Base-by-base conservation (phyloP, 495 filamentous ascomycete genomes). In the Cladorrhinum samala region DNA sequence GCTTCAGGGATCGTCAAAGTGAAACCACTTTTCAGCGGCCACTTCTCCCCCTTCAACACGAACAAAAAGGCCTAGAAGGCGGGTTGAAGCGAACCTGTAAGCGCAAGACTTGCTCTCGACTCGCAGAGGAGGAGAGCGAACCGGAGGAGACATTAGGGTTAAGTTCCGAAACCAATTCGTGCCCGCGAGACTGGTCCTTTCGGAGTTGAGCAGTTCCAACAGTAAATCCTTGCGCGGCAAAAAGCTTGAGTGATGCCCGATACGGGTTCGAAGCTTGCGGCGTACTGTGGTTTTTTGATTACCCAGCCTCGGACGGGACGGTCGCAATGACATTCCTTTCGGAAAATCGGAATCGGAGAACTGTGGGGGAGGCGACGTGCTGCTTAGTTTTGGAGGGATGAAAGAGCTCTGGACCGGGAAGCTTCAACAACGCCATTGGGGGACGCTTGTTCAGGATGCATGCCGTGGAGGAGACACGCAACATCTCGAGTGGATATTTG, bases 131-230 rank as follows among this genome's bases (percentile, higher is more conserved):
- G n/a, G n/a, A n/a, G n/a, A n/a, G n/a, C 63, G 43, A 77, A 83
- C 81, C 82, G 77, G 77, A 70, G 14, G 60, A 68, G 64, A 65
- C 63, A 72, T 82, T 88, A 88, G 84, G 84, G 84, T 88, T 88
- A 88, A 86, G 84, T 85, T 87, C 84, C 83, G 76, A 81, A 66
- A 68, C 70, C 71, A 71, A 73, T 78, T 78, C 80, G 73, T 76
- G 70, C 63, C 66, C 20, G 52, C 56, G 65, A 55, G 62, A 52
- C 61, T 64, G 64, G 62, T 52, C 56, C 61, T 51, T 43, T 52
- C 19, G 30, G 20, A 33, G 41, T 37, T 33, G 41, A 49, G 39
- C 50, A 14, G 36, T 41, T 54, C 47, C 56, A 52, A 49, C 62
- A 65, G 54, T 53, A 60, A 59, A 6, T 53, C 66, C 66, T 52